phyloP scores from a whole-genome alignment of 179 eudicot genomes.

The Spinacia oleracea region DNA sequence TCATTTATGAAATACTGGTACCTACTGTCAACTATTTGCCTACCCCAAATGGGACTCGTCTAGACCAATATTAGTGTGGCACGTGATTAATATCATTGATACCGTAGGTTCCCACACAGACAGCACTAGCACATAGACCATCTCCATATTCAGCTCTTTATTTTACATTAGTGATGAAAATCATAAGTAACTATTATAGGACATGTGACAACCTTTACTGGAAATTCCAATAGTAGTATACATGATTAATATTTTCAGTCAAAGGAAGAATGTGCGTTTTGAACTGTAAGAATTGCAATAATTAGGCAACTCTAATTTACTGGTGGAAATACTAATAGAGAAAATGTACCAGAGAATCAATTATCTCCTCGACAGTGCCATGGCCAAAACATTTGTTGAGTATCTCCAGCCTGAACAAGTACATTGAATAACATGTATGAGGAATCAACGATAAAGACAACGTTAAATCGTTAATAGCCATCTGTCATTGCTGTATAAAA shows the following conservation, averaged over 20 bases:
- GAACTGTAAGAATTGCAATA: neutral
- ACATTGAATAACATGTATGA: neutral
- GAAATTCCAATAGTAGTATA: neutral
- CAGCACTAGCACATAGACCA: slow-evolving; percentile 3
- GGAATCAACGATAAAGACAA: neutral
- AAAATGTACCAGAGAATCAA: slow-evolving; percentile 62
- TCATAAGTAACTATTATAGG: neutral
- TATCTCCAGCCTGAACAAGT: slow-evolving; percentile 56
- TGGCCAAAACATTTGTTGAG: slow-evolving; percentile 81
- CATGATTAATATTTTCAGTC: neutral
- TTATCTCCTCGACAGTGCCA: slow-evolving; percentile 86
- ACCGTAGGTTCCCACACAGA: neutral
- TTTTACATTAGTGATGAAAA: neutral
- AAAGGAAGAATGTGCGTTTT: neutral
- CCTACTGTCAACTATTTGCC: neutral
- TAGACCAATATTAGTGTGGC: neutral
- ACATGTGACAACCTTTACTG: neutral
- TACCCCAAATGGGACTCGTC: neutral
- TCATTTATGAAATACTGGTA: neutral
- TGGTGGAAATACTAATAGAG: neutral
- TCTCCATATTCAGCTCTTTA: neutral
- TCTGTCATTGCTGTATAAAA: neutral
- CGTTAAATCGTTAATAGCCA: neutral
- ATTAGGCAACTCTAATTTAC: neutral
- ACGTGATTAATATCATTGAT: neutral